Evolutionary conservation across 495 filamentous ascomycete genomes (phyloP), one percentile per base, ranked within the genome.

Genomic region (Oleoguttula mirabilis): DNA sequence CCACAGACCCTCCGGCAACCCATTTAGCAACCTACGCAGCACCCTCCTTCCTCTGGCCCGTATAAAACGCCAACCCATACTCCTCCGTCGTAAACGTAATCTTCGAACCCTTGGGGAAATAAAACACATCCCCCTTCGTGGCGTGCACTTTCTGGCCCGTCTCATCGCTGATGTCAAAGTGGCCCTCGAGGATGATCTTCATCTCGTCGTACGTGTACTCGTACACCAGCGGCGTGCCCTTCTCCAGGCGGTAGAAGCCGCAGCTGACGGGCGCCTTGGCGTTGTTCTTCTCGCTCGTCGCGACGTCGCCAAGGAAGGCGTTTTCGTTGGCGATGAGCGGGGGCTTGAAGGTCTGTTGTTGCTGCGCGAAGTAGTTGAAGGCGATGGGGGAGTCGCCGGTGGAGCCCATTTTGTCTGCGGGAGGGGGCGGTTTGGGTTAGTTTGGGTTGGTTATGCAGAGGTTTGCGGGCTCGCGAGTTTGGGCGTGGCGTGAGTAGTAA

Each of bases 111-210:
- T 81, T 82, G 47, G 79, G 78, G 56, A 85, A 81, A 52, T 79
- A 79, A 52, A 87, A 83, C 39, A 85, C 79, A 64, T 87, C 82
- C 2, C 82, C 82, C 21, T 73, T 70, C 23, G 57, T 64, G 7
- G 76, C 81, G 32, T 75, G 73, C 15, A 82, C 80, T 46, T 72
- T 78, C 52, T 80, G 72, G 20, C 79, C 80, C 6, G 70, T 71
- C 62, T 80, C 80, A 58, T 82, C 78, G 6, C 67, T 66, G 50
- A 88, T 84, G 48, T 80, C 73, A 50, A 81, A 84, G 48, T 75
- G 70, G 37, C 82, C 82, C 51, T 87, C 81, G 5, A 88, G 62
- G 48, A 86, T 81, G 48, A 86, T 82, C 65, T 84, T 84, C 73
- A 74, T 82, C 63, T 84, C 82, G 49, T 84, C 72, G 57, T 85